Evolutionary conservation across 345 rosid genomes (phyloP).

Genomic region (Syzygium aqueum): DNA sequence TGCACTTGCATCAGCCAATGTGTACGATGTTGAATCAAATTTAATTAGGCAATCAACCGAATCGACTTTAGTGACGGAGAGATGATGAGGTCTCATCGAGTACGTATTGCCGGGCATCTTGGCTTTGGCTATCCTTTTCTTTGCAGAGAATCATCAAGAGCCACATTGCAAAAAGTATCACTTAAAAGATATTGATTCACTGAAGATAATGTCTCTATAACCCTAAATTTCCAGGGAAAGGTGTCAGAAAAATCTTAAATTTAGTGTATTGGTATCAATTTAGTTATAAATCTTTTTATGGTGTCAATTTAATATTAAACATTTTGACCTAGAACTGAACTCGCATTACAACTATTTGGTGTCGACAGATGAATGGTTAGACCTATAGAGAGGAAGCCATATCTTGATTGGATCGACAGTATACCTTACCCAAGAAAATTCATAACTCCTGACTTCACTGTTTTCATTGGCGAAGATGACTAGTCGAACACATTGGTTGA

Average conservation of each 20-base stretch:
- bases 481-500: too few species aligned
- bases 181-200: background rate
- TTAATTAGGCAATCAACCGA: background rate
- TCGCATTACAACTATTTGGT: too few species aligned
- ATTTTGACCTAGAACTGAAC: too few species aligned
- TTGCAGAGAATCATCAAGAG: background rate
- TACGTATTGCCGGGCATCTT: background rate
- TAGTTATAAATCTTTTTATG: rapidly evolving
- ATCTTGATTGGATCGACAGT: too few species aligned
- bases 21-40: background rate
- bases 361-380: too few species aligned
- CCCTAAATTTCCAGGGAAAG: background rate
- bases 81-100: background rate
- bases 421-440: too few species aligned
- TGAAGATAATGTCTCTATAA: background rate
- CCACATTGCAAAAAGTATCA: background rate
- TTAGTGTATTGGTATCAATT: rapidly evolving
- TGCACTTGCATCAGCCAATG: background rate
- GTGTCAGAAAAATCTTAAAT: too few species aligned
- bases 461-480: too few species aligned
- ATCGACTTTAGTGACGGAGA: background rate
- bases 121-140: background rate
- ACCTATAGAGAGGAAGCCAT: too few species aligned
- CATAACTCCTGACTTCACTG: too few species aligned
- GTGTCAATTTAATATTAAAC: background rate